Conservation (phyloP, 108 stramenopile species). For the Fistulifera pelliculosa region DNA sequence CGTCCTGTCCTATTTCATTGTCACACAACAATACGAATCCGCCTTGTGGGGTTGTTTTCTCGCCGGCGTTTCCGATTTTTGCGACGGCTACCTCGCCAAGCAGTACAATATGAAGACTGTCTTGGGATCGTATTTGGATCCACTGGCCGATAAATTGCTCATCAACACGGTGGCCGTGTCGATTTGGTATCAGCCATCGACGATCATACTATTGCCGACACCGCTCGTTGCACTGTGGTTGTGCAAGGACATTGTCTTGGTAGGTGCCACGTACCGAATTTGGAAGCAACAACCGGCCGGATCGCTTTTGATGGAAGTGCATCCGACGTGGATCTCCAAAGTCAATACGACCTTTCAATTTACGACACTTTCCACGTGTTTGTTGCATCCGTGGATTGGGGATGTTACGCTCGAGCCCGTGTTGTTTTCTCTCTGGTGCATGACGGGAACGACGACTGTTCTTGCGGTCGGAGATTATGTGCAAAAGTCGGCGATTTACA, state of each 20-base stretch:
- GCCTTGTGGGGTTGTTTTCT: conserved; percentile 36
- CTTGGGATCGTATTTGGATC: conserved; percentile 79
- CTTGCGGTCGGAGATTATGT: conserved; percentile 4
- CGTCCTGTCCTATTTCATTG: conserved; percentile 55
- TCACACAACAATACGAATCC: conserved; percentile 33
- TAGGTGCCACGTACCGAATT: conserved; percentile 20
- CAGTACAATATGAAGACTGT: conserved; percentile 49
- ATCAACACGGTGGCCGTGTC: conserved; percentile 36
- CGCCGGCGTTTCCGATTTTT: conserved; percentile 54
- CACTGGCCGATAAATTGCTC: conserved; percentile 75
- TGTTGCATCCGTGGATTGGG: conserved; percentile 13
- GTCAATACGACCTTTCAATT: conserved; percentile 77
- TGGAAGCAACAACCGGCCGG: background rate
- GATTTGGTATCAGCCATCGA: conserved; percentile 46
- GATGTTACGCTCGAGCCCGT: background rate
- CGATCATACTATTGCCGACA: conserved; percentile 33
- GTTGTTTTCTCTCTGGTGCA: conserved; percentile 21
- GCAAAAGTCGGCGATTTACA: too few relatives aligned
- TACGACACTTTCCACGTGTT: conserved; percentile 24
- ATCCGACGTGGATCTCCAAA: conserved; percentile 62
- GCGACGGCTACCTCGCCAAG: conserved; percentile 83
- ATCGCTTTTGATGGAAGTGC: conserved; percentile 33
- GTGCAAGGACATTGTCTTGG: conserved; percentile 40
- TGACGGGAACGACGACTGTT: conserved; percentile 39
- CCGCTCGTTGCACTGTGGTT: conserved; percentile 60